Evolutionary conservation across 176 grass and related monocot genomes (phyloP).

Genomic region (Cymbopogon citratus): DNA sequence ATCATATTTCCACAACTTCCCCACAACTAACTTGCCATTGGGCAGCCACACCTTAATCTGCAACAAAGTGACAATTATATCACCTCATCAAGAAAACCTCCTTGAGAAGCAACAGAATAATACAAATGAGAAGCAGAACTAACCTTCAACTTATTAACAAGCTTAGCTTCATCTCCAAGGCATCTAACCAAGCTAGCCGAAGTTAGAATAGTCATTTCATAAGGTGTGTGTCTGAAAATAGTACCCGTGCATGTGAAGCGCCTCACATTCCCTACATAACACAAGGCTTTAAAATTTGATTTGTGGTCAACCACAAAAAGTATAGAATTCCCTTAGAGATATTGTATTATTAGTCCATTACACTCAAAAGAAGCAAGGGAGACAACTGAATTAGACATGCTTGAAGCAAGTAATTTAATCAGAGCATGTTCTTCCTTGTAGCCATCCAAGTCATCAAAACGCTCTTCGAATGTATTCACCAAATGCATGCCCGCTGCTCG

Average conservation of each 20-base stretch:
- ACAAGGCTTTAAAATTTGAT: not conserved
- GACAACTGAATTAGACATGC: not conserved
- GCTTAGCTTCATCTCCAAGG: not conserved
- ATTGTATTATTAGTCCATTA: not conserved
- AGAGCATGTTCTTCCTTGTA: not conserved
- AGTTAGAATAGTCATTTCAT: not conserved
- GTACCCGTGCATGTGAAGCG: slow-evolving; percentile 9
- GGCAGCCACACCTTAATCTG: slow-evolving; percentile 26
- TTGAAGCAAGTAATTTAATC: not conserved
- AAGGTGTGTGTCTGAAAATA: not conserved
- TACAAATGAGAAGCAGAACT: not conserved
- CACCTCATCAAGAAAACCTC: not conserved
- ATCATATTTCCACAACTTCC: slow-evolving; percentile 17
- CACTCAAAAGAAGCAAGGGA: slow-evolving; percentile 3
- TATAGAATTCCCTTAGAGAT: not conserved
- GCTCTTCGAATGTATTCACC: not conserved
- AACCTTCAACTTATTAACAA: slow-evolving; percentile 23
- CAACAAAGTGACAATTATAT: not conserved
- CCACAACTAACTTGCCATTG: slow-evolving; percentile 1
- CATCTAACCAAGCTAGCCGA: slow-evolving; percentile 16
- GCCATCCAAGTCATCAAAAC: not conserved
- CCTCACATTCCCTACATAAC: not conserved
- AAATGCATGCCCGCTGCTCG: not conserved
- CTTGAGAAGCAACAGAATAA: not conserved
- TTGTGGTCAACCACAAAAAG: not conserved